Base-by-base conservation (phyloP, 2,329 filamentous ascomycete species). In the Fusarium albosuccineum region DNA sequence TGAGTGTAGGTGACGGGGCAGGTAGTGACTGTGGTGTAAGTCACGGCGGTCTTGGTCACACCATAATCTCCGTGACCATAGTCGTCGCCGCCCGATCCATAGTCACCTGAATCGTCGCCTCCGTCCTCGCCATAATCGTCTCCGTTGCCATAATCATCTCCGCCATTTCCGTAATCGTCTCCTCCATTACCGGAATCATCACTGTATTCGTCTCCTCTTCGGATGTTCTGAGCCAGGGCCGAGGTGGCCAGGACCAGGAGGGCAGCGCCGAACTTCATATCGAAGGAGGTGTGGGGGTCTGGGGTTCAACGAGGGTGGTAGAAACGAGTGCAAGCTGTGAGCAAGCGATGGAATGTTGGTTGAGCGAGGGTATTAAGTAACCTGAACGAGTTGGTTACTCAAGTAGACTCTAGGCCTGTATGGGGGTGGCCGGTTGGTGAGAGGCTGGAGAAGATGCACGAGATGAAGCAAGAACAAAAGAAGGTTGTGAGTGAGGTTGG, bases 1-100 rank as follows among this genome's bases (percentile, higher is more conserved):
- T 79, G 71, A 11, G 82, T 84, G 34, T 77, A 75, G 9, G 81
- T 83, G 62, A 82, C 75, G 10, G 83, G 82, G 71, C 83, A 85
- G 50, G 81, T 76, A 5, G 81, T 83, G 11, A 80, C 77, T 22
- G 79, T 82, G 48, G 77, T 79, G 60, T 82, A 82, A 55, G 76
- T 82, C 51, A 70, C 70, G 41, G 68, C 53, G 13, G 73, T 73
- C 51, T 72, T 64, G 14, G 60, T 64, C 14, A 64, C 58, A 6
- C 57, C 67, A 39, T 56, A 53, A 27, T 66, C 55, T 27, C 40
- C 39, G 17, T 46, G 22, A 13, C 39, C 53, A 9, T 56, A 29
- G 22, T 34, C 42, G 13, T 57, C 14, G 29, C 39, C 42, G 7
- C 33, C 56, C 11, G 30, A 34, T 8, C 22, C 34, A 9, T 46